phyloP scores from a whole-genome alignment of 2,329 filamentous ascomycete species.

The Monilinia vaccinii-corymbosi region DNA sequence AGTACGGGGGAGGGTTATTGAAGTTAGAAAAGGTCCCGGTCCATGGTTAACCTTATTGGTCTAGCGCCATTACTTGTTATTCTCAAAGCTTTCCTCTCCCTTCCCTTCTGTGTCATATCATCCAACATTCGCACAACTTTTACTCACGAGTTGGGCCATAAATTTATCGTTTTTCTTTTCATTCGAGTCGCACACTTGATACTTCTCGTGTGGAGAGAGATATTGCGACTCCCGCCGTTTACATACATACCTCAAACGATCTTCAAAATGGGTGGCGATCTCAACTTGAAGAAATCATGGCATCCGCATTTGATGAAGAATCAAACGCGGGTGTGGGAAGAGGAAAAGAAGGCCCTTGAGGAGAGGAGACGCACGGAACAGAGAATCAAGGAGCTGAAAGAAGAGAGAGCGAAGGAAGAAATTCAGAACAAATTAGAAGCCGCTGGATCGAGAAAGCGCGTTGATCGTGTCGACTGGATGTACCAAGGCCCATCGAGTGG shows the following conservation, averaged over 20 bases:
- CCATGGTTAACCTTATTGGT: neutral
- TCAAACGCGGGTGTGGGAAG: conserved; percentile 81
- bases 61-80: neutral
- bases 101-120: too few relatives aligned
- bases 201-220: neutral
- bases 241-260: conserved; percentile 11
- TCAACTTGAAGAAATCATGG: conserved; percentile 94
- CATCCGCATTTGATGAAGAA: conserved; percentile 87
- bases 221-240: too few relatives aligned
- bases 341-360: conserved; percentile 84
- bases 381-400: conserved; percentile 83
- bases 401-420: conserved; percentile 88
- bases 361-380: conserved; percentile 92
- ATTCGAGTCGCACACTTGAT: neutral
- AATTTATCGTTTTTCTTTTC: neutral
- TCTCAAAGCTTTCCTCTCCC: neutral
- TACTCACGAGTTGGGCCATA: too few relatives aligned
- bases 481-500: conserved; percentile 79
- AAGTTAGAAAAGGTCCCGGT: neutral
- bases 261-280: conserved; percentile 78
- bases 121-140: neutral
- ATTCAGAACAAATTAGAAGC: conserved; percentile 83
- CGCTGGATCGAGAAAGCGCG: conserved; percentile 70
- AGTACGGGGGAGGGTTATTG: too few relatives aligned
- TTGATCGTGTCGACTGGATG: conserved; percentile 95